These are phyloP conservation scores for Cryptosporidium canis DNA, from an alignment of 169 alveolate genomes.

Conservation along the genomic window DNA sequence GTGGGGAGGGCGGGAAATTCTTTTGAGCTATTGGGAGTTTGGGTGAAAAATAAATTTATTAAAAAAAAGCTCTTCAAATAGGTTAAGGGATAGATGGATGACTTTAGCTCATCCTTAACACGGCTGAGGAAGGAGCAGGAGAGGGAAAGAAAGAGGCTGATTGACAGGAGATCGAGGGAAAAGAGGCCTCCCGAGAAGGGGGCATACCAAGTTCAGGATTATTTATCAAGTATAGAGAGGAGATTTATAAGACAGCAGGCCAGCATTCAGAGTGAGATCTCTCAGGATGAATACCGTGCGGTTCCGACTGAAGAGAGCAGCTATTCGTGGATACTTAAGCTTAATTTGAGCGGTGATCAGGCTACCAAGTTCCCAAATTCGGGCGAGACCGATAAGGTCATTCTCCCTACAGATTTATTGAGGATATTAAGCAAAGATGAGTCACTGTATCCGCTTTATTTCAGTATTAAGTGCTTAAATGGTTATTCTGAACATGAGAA, in stretches of 20 bases:
- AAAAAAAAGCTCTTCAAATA: too few species aligned
- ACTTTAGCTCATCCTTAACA: not conserved
- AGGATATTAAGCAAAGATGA: constrained; percentile 11
- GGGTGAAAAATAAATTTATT: too few species aligned
- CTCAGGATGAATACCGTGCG: not conserved
- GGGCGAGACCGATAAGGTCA: constrained; percentile 56
- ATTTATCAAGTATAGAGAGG: constrained; percentile 37
- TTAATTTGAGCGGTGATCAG: not conserved
- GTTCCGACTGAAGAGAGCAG: not conserved
- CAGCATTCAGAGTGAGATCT: not conserved
- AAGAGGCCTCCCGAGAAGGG: not conserved
- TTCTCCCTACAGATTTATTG: constrained; percentile 13
- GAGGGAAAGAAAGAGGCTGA: not conserved
- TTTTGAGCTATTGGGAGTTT: too few species aligned
- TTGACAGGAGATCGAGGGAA: not conserved
- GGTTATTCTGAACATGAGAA: not conserved
- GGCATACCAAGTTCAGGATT: not conserved
- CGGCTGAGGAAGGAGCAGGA: not conserved
- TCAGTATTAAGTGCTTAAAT: constrained; percentile 25
- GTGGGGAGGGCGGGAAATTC: too few species aligned
- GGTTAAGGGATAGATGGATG: not conserved
- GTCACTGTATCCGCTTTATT: constrained; percentile 37
- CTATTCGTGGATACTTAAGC: constrained; percentile 29
- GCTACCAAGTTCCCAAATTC: not conserved
- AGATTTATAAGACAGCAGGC: constrained; percentile 16